Evolutionary conservation across 441 rosid species (phyloP).

Genomic region (Corymbia citriodora): DNA sequence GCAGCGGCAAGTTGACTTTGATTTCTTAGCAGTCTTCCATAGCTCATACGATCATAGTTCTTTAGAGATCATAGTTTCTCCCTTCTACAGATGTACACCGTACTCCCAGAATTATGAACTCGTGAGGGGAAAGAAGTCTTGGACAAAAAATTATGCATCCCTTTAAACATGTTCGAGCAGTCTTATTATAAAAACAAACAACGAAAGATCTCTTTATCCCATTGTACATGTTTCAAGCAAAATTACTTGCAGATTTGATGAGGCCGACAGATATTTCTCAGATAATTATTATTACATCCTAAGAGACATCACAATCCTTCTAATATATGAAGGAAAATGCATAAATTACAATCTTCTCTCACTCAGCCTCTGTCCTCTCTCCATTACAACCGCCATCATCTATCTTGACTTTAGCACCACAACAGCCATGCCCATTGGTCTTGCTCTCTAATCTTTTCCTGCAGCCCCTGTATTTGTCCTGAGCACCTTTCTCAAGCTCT

Average conservation of each 20-base stretch:
- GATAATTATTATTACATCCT: not conserved
- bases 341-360: not conserved
- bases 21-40: not conserved
- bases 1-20: not conserved
- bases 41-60: not conserved
- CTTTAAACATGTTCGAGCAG: no score
- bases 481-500: slow-evolving; percentile 35
- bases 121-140: not conserved
- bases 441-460: slow-evolving; percentile 15
- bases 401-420: slow-evolving; percentile 47
- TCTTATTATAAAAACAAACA: not conserved
- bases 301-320: not conserved
- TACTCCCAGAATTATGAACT: not conserved
- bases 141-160: no score
- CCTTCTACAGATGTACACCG: not conserved
- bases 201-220: not conserved
- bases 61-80: not conserved
- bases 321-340: not conserved
- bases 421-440: slow-evolving; percentile 33
- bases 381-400: slow-evolving; percentile 11
- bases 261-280: not conserved
- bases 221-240: not conserved
- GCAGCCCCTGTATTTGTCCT: slow-evolving; percentile 3
- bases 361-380: not conserved
- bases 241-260: not conserved